Evolutionary conservation across 257 asterid species (phyloP), one percentile per base, ranked within the genome.

Genomic region (Solanum arcanum): DNA sequence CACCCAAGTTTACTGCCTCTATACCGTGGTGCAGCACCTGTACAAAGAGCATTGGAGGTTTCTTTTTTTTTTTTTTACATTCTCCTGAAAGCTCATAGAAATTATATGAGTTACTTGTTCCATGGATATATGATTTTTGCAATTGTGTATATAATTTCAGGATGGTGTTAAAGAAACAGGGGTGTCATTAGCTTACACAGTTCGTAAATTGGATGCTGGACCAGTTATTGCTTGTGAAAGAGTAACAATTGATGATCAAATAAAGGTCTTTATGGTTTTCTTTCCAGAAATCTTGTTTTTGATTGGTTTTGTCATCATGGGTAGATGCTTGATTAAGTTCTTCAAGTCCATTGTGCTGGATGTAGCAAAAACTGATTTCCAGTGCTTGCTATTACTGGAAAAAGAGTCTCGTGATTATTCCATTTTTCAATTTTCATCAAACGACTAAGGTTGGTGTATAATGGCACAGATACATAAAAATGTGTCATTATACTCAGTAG

Each of bases 1-100:
- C 98, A 97, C 86, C 98, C 99, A 56, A 95, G 98, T 87, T 91
- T 95, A 92, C 95, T 97, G 87, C 99, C 99, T 87, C 89, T 97
- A 59, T 97, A 95, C 89, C 98, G 99, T 88, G 99, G 99, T 49
- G 99, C 99, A 7, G 98, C 99, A 9, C 99, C 99, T 86, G 98
- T 97, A 89, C 99, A 97, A 92, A 94, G 99, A 89, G 97, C 99
- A 66, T 89, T 97, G 89, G 97, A 94, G 98, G 99, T 95, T 37
- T 37, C 39, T 37, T 6, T 37, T 37, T 37, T 35, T 33, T 35
- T 37, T 37, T 37, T 37, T 37, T 81, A 37, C 77, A 31, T 86
- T 84, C 72, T 72, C 59, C 12, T 86, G 80, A 73, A 86, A 75
- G 39, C 69, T 88, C 42, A 75, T 39, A 29, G 59, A 68, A 47